Conservation (phyloP, 108 stramenopile genomes). For the Nitzschia sp. region DNA sequence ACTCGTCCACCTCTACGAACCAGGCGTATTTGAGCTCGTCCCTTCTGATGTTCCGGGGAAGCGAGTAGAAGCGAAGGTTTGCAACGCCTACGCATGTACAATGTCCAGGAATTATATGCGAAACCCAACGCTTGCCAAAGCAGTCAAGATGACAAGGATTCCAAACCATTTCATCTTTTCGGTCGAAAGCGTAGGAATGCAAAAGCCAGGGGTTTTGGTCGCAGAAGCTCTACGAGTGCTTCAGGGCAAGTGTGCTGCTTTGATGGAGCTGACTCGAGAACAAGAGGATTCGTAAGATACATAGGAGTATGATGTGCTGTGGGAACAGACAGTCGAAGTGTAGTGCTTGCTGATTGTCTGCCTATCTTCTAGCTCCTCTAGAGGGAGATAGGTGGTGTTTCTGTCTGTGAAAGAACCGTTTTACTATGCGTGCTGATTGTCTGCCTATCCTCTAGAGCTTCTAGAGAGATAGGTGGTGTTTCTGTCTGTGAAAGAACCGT, state of each 20-base stretch:
- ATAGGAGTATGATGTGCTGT: too few species aligned
- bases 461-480: too few species aligned
- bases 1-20: conserved; percentile 85
- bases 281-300: conserved; percentile 26
- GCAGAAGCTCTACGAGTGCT: conserved; percentile 78
- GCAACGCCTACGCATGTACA: conserved; percentile 93
- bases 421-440: too few species aligned
- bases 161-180: conserved; percentile 97
- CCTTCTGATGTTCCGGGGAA: conserved; percentile 35
- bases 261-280: conserved; percentile 50
- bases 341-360: too few species aligned
- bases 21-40: conserved; percentile 80
- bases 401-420: too few species aligned
- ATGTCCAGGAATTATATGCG: conserved; percentile 97
- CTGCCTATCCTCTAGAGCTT: too few species aligned
- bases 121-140: conserved; percentile 64
- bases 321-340: too few species aligned
- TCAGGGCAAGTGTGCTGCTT: conserved; percentile 62
- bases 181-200: conserved; percentile 92
- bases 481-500: too few species aligned
- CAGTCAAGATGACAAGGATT: conserved; percentile 81
- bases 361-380: too few species aligned
- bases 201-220: conserved; percentile 83
- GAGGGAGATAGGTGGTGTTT: too few species aligned
- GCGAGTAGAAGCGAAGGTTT: conserved; percentile 60